Evolutionary conservation across 1,139 yeast genomes (phyloP).

Genomic region (Hemisphaericaspora lyxosophila): DNA sequence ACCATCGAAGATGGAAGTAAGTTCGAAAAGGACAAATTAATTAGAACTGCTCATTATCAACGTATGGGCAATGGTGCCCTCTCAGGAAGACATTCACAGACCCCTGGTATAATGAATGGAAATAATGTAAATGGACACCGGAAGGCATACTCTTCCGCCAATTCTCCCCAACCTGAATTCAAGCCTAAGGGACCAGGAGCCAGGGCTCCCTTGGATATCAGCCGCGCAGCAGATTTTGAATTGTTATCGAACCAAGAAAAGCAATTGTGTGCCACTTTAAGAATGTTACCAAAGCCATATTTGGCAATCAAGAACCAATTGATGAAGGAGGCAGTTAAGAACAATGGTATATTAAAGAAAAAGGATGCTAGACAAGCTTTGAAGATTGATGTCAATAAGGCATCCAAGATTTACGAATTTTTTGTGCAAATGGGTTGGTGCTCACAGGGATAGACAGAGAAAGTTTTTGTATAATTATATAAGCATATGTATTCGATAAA

Average conservation of each 20-base stretch:
- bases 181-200: constrained; percentile 37
- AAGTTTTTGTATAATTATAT: background rate
- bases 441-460: constrained; percentile 34
- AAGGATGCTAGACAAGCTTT: constrained; percentile 79
- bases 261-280: constrained; percentile 75
- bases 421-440: constrained; percentile 91
- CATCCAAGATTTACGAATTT: constrained; percentile 86
- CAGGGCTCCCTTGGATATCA: constrained; percentile 68
- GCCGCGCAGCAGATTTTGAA: constrained; percentile 81
- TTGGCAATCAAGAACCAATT: constrained; percentile 89
- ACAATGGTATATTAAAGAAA: constrained; percentile 80
- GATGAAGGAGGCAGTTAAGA: constrained; percentile 81
- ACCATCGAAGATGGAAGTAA: constrained; percentile 79
- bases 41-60: constrained; percentile 58
- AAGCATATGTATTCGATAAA: background rate
- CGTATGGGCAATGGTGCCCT: constrained; percentile 52
- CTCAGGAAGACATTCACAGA: constrained; percentile 27
- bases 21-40: constrained; percentile 84
- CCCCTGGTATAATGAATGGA: constrained; percentile 15
- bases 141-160: constrained; percentile 17
- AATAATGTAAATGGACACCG: constrained; percentile 12
- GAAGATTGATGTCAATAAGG: constrained; percentile 83
- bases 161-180: constrained; percentile 36
- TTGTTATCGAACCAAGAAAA: constrained; percentile 83
- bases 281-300: constrained; percentile 90